Evolutionary conservation across 139 green algal genomes (phyloP).

Genomic region (Spirogloea muscicola): DNA sequence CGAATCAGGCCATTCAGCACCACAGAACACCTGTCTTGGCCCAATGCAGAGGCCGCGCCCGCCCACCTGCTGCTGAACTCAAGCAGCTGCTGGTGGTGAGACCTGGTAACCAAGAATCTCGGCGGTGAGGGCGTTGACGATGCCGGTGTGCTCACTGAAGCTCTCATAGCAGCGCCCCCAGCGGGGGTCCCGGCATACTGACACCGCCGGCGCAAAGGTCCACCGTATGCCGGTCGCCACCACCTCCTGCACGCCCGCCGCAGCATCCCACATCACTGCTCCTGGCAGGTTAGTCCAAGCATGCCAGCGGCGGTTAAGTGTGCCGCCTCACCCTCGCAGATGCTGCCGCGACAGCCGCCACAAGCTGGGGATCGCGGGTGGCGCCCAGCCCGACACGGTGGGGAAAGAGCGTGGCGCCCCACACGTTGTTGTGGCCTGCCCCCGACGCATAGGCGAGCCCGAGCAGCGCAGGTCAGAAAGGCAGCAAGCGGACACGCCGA

Average conservation of each 20-base stretch:
- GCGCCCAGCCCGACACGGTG: constrained; percentile 30
- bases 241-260: background rate
- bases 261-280: too few species aligned
- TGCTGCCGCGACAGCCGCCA: background rate
- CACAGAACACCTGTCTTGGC: too few species aligned
- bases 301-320: too few species aligned
- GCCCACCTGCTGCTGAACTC: too few species aligned
- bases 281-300: too few species aligned
- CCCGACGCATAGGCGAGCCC: too few species aligned
- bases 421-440: constrained; percentile 32
- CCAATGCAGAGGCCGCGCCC: too few species aligned
- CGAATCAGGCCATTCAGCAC: too few species aligned
- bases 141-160: constrained; percentile 12
- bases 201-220: constrained; percentile 6
- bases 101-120: constrained; percentile 22
- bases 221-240: constrained; percentile 15
- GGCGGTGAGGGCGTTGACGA: constrained; percentile 3
- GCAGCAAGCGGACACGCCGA: too few species aligned
- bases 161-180: constrained; percentile 39
- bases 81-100: too few species aligned
- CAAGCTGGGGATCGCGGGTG: background rate
- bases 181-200: constrained; percentile 20
- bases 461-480: too few species aligned
- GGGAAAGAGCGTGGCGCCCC: constrained; percentile 16
- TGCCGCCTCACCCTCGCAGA: too few species aligned